These are phyloP conservation scores for Debaryomyces castellii DNA, from an alignment of 805 yeast species.

Conservation along the genomic window DNA sequence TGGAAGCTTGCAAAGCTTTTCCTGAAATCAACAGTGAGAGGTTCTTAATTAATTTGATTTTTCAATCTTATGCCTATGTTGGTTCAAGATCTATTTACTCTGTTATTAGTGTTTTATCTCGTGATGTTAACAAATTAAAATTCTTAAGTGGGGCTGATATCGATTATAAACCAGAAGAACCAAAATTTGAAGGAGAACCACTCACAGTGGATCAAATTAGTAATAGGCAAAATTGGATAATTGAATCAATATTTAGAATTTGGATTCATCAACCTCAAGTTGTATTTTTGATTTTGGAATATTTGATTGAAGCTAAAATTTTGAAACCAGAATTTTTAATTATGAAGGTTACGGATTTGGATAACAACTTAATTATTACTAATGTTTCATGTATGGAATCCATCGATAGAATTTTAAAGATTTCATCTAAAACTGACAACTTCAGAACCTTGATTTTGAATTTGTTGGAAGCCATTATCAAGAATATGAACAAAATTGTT, in stretches of 20 bases:
- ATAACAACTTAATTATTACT: conserved; percentile 34
- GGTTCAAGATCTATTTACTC: conserved; percentile 82
- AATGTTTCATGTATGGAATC: conserved; percentile 46
- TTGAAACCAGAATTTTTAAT: conserved; percentile 29
- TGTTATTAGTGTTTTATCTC: conserved; percentile 38
- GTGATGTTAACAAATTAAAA: conserved; percentile 41
- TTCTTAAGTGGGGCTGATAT: conserved; percentile 34
- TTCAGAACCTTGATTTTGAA: conserved; percentile 7
- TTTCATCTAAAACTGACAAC: conserved; percentile 13
- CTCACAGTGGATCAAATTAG: conserved; percentile 22
- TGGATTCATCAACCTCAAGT: conserved; percentile 49
- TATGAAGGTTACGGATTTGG: conserved; percentile 22
- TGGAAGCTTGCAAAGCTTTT: conserved; percentile 15
- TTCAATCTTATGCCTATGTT: conserved; percentile 73
- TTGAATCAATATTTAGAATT: conserved; percentile 40
- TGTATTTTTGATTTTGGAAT: conserved; percentile 41
- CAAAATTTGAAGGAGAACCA: conserved; percentile 27
- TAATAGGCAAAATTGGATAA: conserved; percentile 33
- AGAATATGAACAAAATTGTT: conserved; percentile 28
- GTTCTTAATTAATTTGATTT: conserved; percentile 57
- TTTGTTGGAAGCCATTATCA: conserved; percentile 24
- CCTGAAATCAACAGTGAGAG: conserved; percentile 22
- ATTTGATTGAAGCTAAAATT: conserved; percentile 39
- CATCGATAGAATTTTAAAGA: conserved; percentile 32
- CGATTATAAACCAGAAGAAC: conserved; percentile 20